Conservation (phyloP, 129 eudicot genomes). For the Saussurea involucrata region DNA sequence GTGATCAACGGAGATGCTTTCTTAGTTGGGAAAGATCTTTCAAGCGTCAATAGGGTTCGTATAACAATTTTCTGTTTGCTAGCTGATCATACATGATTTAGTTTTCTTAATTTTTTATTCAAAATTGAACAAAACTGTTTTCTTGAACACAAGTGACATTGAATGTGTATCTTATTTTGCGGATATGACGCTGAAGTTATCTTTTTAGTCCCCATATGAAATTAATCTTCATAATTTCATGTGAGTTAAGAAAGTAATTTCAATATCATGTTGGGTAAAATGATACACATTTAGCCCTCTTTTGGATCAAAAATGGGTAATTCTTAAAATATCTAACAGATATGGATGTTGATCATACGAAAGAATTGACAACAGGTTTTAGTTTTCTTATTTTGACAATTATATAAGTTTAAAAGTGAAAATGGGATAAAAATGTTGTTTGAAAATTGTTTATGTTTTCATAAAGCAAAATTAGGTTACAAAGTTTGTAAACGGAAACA, state of each 20-base stretch:
- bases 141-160: neutral
- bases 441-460: neutral
- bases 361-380: neutral
- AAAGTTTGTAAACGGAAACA: too few species aligned
- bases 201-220: neutral
- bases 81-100: neutral
- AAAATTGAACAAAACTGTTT: neutral
- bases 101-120: neutral
- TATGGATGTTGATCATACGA: neutral
- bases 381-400: neutral
- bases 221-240: neutral
- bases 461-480: neutral
- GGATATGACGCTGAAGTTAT: neutral
- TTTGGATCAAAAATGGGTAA: neutral
- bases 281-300: neutral
- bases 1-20: slow-evolving; percentile 42
- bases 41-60: slow-evolving; percentile 34
- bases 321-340: neutral
- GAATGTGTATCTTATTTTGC: neutral
- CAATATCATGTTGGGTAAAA: neutral
- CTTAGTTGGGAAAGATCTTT: slow-evolving; percentile 30
- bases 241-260: neutral
- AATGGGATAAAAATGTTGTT: too few species aligned
- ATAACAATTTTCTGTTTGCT: neutral
- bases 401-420: too few species aligned